Conservation (phyloP, 805 yeast genomes). For the Cyberlindnera japonica region DNA sequence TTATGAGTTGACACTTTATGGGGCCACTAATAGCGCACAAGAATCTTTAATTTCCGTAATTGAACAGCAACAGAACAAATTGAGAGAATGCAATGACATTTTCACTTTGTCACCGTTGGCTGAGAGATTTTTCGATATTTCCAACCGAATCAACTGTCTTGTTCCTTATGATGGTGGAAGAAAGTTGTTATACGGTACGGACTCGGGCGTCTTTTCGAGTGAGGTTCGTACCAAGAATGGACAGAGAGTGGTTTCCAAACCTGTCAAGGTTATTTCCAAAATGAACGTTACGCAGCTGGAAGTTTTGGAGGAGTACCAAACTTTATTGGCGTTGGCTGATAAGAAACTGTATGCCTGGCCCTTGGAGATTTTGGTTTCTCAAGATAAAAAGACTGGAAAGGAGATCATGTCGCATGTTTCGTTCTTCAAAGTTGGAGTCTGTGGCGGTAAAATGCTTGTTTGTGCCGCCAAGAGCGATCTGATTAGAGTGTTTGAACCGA, state of each 20-base stretch:
- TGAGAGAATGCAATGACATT: constrained; percentile 71
- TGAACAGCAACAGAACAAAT: constrained; percentile 69
- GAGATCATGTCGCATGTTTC: constrained; percentile 84
- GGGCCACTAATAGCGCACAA: constrained; percentile 52
- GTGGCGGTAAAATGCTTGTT: constrained; percentile 82
- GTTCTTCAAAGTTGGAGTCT: constrained; percentile 89
- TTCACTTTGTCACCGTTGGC: constrained; percentile 74
- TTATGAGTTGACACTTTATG: constrained; percentile 40
- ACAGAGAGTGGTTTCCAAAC: constrained; percentile 59
- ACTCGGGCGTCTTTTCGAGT: constrained; percentile 82
- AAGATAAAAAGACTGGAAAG: constrained; percentile 58
- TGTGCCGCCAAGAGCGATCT: constrained; percentile 86
- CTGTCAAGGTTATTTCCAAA: constrained; percentile 70
- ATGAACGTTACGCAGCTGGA: constrained; percentile 84
- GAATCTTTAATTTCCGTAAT: constrained; percentile 78
- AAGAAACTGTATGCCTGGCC: constrained; percentile 77
- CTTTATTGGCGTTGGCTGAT: constrained; percentile 76
- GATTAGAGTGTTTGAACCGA: constrained; percentile 84
- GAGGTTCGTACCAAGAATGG: constrained; percentile 50
- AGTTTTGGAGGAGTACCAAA: constrained; percentile 86
- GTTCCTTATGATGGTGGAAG: constrained; percentile 95
- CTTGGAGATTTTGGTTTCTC: constrained; percentile 57
- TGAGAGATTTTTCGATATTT: constrained; percentile 68
- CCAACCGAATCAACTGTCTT: constrained; percentile 81
- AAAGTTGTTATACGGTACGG: constrained; percentile 86